Base-by-base conservation (phyloP, 306 rosid species). In the Senna siamea region DNA sequence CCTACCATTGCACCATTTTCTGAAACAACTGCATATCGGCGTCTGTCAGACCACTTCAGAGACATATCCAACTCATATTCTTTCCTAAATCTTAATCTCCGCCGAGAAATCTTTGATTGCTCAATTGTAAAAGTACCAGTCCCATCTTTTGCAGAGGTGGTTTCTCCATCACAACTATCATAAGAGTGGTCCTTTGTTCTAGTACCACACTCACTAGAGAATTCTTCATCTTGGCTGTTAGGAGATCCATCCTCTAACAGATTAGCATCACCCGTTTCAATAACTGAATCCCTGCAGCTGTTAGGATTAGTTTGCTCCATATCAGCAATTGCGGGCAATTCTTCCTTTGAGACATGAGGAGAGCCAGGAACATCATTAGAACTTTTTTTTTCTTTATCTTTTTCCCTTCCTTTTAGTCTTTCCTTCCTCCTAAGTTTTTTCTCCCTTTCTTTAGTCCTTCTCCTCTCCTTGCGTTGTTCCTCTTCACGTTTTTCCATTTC, bases 401-500 rank as follows among this genome's bases (percentile, higher is more conserved):
- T 93, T 28, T 89, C 98, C 86, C 91, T 93, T 81, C 93, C 97
- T 85, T 93, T 93, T 70, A 91, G 76, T 68, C 97, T 88, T 82
- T 93, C 98, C 88, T 89, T 93, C 82, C 94, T 91, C 67, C 98
- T 87, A 66, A 89, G 85, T 73, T 91, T 93, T 78, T 91, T 93
- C 90, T 91, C 98, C 81, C 91, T 85, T 84, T 93, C 98, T 84
- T 93, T 93, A 76, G 87, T 76, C 76, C 94, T 84, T 78, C 89
- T 93, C 76, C 98, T 86, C 87, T 93, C 98, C 78, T 87, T 93
- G 79, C 98, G 96, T 80, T 91, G 96, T 79, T 93, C 93, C 81
- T 91, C 98, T 81, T 91, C 98, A 34, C 96, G 97, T 75, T 91
- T 93, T 80, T 93, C 98, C 85, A 91, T 89, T 85, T 93, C 98